phyloP scores from a whole-genome alignment of 768 basidiomycete species.

The Suillus subalutaceus region DNA sequence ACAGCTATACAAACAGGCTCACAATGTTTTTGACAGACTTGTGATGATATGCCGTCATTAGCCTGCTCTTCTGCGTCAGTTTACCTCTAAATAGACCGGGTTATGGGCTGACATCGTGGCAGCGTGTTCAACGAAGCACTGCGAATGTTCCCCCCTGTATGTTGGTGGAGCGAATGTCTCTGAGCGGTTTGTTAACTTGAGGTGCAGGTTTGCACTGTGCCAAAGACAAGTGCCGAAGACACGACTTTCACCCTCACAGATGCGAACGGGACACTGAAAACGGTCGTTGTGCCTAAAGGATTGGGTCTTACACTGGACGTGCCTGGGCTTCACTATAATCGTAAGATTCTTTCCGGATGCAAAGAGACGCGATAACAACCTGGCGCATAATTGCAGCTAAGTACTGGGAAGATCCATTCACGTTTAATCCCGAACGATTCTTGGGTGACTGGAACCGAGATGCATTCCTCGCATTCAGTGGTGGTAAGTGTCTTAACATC shows the following conservation, averaged over 20 bases:
- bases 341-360: too few relatives aligned
- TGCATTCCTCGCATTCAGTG: slow-evolving; percentile 57
- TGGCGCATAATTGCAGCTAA: slow-evolving; percentile 25
- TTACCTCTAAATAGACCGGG: not conserved
- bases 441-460: slow-evolving; percentile 55
- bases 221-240: slow-evolving; percentile 51
- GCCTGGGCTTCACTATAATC: too few relatives aligned
- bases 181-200: not conserved
- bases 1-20: slow-evolving; percentile 24
- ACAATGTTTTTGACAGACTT: too few relatives aligned
- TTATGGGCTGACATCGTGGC: slow-evolving; percentile 3
- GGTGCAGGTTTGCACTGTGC: slow-evolving; percentile 42
- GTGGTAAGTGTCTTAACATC: slow-evolving; percentile 29
- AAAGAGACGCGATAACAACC: not conserved
- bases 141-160: slow-evolving; percentile 34
- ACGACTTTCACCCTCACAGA: slow-evolving; percentile 22
- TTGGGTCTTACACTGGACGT: too few relatives aligned
- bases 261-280: too few relatives aligned
- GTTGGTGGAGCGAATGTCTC: slow-evolving; percentile 8
- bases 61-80: slow-evolving; percentile 30
- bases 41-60: slow-evolving; percentile 19
- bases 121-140: slow-evolving; percentile 37
- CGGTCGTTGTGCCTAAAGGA: too few relatives aligned
- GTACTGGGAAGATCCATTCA: slow-evolving; percentile 41
- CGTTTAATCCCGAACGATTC: slow-evolving; percentile 48